These are phyloP conservation scores for Tylopilus sp. DNA, from an alignment of 768 basidiomycete species.

Conservation along the genomic window DNA sequence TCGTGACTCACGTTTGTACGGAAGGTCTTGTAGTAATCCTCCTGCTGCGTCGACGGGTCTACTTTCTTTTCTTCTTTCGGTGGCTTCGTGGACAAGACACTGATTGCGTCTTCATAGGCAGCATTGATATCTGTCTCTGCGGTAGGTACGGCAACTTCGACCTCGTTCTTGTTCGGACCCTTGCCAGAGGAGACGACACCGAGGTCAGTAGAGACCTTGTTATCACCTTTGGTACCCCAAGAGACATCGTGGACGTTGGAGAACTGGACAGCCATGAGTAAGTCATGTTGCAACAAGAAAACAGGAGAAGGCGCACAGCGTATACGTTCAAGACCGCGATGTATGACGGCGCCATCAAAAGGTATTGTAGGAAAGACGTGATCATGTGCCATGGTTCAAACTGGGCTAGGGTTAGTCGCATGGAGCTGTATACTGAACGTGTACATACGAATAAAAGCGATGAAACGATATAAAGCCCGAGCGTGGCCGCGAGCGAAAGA, in stretches of 20 bases:
- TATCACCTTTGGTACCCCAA: constrained; percentile 96
- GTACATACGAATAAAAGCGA: constrained; percentile 79
- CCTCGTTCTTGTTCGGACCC: constrained; percentile 64
- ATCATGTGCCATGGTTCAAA: constrained; percentile 99
- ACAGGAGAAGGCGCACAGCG: constrained; percentile 41
- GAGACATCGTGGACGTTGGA: constrained; percentile 89
- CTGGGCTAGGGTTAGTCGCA: constrained; percentile 35
- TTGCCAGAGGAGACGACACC: constrained; percentile 70
- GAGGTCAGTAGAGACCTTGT: constrained; percentile 79
- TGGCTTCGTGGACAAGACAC: constrained; percentile 75
- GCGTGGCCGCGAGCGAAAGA: constrained; percentile 79
- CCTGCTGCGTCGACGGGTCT: constrained; percentile 62
- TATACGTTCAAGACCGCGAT: constrained; percentile 93
- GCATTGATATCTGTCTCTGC: constrained; percentile 86
- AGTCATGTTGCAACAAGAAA: neutral
- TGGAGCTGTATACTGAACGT: neutral
- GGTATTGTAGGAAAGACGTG: constrained; percentile 91
- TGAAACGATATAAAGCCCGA: constrained; percentile 83
- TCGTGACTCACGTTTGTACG: constrained; percentile 66
- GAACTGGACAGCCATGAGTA: constrained; percentile 43
- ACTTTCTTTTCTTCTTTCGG: constrained; percentile 65
- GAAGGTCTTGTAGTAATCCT: constrained; percentile 86
- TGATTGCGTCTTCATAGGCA: constrained; percentile 87
- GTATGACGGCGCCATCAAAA: constrained; percentile 90
- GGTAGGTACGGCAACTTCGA: constrained; percentile 82